Evolutionary conservation across 169 alveolate species (phyloP).

Genomic region (Plasmodium adleri): DNA sequence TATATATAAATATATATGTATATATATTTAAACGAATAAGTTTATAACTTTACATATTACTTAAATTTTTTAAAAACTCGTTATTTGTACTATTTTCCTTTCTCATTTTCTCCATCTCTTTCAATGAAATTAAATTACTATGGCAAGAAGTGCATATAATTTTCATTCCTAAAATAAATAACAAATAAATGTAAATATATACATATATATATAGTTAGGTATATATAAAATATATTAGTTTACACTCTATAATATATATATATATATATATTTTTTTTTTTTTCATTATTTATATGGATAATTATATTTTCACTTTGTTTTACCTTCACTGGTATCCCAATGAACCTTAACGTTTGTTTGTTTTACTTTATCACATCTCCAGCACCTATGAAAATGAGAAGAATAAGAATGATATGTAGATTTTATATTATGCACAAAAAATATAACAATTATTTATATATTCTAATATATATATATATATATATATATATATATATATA

Average conservation of each 20-base stretch:
- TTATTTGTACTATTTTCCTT: constrained; percentile 63
- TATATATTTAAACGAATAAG: no score
- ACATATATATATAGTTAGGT: no score
- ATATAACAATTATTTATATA: not conserved
- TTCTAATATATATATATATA: not conserved
- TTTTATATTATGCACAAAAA: not conserved
- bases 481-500: constrained; percentile 16
- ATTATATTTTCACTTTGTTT: not conserved
- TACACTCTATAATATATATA: no score
- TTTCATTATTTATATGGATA: not conserved
- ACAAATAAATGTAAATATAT: no score
- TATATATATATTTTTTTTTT: not conserved
- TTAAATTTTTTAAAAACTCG: constrained; percentile 65
- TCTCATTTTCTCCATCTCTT: constrained; percentile 65
- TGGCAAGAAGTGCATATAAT: constrained; percentile 60
- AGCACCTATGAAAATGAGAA: constrained; percentile 77
- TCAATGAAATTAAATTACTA: constrained; percentile 50
- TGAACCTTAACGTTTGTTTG: constrained; percentile 85
- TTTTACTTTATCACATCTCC: constrained; percentile 87
- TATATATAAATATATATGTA: no score
- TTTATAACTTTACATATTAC: constrained; percentile 12
- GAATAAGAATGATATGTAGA: not conserved
- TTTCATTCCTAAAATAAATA: constrained; percentile 40
- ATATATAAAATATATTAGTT: no score
- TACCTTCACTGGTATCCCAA: constrained; percentile 87